Evolutionary conservation across 1,284 basidiomycete genomes (phyloP).

Genomic region (Mycena sp.): DNA sequence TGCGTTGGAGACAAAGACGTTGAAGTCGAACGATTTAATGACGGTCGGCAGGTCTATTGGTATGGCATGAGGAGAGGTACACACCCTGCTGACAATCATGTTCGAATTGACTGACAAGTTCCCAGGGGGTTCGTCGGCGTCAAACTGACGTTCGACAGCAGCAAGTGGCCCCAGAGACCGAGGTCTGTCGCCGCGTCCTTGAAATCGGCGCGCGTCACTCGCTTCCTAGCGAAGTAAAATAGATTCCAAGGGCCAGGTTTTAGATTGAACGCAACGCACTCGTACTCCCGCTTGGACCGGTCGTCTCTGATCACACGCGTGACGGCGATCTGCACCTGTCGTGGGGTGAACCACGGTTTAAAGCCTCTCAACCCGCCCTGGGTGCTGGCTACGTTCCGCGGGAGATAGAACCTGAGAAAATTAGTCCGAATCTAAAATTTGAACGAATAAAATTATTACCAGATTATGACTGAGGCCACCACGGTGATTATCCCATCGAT

Average conservation of each 20-base stretch:
- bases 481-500: constrained; percentile 50
- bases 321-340: constrained; percentile 46
- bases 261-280: constrained; percentile 35
- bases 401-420: constrained; percentile 46
- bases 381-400: constrained; percentile 39
- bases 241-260: not conserved
- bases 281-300: constrained; percentile 46
- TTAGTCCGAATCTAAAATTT: not conserved
- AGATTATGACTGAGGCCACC: constrained; percentile 42
- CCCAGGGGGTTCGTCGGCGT: constrained; percentile 47
- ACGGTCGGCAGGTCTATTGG: constrained; percentile 48
- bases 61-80: not conserved
- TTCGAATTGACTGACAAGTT: constrained; percentile 41
- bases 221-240: constrained; percentile 38
- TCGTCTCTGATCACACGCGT: constrained; percentile 49
- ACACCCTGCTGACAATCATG: not conserved
- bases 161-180: constrained; percentile 46
- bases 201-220: constrained; percentile 45
- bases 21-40: constrained; percentile 51
- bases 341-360: constrained; percentile 45
- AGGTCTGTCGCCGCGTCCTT: constrained; percentile 46
- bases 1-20: constrained; percentile 49
- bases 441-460: constrained; percentile 36
- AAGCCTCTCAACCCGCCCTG: constrained; percentile 42
- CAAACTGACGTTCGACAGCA: constrained; percentile 45